Conservation (phyloP, 768 basidiomycete species). For the Naganishia antarctica region DNA sequence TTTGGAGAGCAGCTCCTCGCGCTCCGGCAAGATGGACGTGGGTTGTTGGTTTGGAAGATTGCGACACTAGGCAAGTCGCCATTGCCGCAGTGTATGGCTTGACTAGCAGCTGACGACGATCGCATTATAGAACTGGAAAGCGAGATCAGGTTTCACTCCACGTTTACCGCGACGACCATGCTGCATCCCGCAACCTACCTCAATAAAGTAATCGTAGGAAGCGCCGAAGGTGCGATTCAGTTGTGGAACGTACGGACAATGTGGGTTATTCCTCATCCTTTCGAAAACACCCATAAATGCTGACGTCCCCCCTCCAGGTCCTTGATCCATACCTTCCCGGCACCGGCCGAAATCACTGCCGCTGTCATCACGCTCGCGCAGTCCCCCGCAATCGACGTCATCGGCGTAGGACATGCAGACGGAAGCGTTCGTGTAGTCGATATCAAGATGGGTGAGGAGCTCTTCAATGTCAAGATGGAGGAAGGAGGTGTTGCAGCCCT, state of each 20-base stretch:
- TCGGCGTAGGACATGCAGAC: conserved; percentile 84
- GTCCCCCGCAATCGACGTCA: conserved; percentile 91
- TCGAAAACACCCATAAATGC: background rate
- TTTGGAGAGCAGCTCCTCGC: conserved; percentile 78
- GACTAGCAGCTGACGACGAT: too few relatives aligned
- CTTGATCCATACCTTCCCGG: conserved; percentile 73
- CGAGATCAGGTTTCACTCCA: conserved; percentile 70
- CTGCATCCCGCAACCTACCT: conserved; percentile 94
- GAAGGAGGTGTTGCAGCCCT: conserved; percentile 57
- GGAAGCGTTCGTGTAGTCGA: conserved; percentile 87
- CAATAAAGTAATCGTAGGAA: conserved; percentile 86
- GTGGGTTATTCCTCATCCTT: conserved; percentile 53
- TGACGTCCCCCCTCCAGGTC: conserved; percentile 53
- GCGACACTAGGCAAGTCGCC: conserved; percentile 57
- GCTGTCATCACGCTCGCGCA: conserved; percentile 77
- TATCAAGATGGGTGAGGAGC: conserved; percentile 77
- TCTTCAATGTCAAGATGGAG: conserved; percentile 87
- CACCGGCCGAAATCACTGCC: conserved; percentile 47
- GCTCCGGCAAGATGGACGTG: conserved; percentile 61
- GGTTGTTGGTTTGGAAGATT: conserved; percentile 75
- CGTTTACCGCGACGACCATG: conserved; percentile 77
- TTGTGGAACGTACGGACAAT: conserved; percentile 89
- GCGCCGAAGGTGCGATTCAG: conserved; percentile 73
- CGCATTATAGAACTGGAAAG: conserved; percentile 61
- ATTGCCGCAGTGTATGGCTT: too few relatives aligned